Percentiles rank a stretch among this genome's conserved stretches.
These are phyloP conservation scores for Vigna unguiculata DNA, from an alignment of 306 rosid genomes.

Conservation along the genomic window DNA sequence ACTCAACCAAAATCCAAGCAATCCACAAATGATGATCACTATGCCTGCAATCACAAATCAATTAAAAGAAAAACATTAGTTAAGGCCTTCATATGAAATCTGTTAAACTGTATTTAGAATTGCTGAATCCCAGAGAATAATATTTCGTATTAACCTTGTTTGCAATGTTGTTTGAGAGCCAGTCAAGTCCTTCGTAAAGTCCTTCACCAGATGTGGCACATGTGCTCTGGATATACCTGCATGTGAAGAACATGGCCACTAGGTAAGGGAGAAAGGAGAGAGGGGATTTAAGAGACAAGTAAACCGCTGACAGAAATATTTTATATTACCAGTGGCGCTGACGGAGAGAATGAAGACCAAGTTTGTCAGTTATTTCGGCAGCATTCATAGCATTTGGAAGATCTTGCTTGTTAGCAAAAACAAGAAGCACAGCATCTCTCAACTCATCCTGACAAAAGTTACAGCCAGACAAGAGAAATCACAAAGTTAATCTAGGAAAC, in stretches of 20 bases:
- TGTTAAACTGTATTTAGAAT: background rate
- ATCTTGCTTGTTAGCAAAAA: slow-evolving; percentile 92
- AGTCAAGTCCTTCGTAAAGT: slow-evolving; percentile 86
- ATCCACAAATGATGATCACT: slow-evolving; percentile 44
- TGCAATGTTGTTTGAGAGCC: slow-evolving; percentile 90
- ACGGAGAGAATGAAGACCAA: slow-evolving; percentile 87
- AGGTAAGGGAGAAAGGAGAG: background rate
- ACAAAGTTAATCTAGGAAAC: slow-evolving; percentile 21
- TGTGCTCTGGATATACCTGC: slow-evolving; percentile 93
- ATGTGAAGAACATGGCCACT: slow-evolving; percentile 5
- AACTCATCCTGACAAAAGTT: slow-evolving; percentile 70
- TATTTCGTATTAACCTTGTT: slow-evolving; percentile 59
- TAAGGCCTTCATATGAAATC: slow-evolving; percentile 11
- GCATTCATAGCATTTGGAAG: slow-evolving; percentile 96
- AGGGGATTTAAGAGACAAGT: background rate
- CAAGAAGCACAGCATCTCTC: slow-evolving; percentile 88
- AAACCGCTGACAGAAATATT: background rate
- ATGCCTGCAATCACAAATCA: slow-evolving; percentile 61
- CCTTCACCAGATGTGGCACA: slow-evolving; percentile 93
- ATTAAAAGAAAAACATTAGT: background rate
- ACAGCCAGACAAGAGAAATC: background rate
- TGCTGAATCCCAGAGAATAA: background rate
- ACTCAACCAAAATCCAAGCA: slow-evolving; percentile 36
- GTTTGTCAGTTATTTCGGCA: slow-evolving; percentile 90
- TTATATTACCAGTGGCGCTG: slow-evolving; percentile 82